Percentiles rank a stretch among this genome's conserved stretches.
phyloP scores from a whole-genome alignment of 441 rosid species.

The Theobroma grandiflorum region DNA sequence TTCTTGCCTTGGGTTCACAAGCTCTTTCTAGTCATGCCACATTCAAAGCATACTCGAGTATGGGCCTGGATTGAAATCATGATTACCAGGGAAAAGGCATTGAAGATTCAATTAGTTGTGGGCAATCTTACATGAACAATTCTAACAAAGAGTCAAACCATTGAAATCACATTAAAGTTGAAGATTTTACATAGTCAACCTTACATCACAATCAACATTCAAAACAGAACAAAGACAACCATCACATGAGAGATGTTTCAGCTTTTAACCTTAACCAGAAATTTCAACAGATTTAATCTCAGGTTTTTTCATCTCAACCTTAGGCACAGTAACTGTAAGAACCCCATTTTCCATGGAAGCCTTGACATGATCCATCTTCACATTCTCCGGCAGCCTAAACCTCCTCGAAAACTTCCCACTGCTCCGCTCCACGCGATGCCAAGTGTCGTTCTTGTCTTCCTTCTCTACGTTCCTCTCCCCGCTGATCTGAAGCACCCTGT shows the following conservation, averaged over 20 bases:
- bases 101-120: no score
- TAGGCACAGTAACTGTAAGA: slow-evolving; percentile 51
- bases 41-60: no score
- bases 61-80: no score
- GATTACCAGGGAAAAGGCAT: no score
- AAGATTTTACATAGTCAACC: neutral
- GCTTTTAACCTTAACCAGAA: slow-evolving; percentile 29
- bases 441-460: slow-evolving; percentile 53
- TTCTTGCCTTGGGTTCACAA: no score
- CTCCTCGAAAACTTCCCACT: slow-evolving; percentile 47
- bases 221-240: neutral
- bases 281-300: slow-evolving; percentile 40
- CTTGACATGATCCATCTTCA: slow-evolving; percentile 47
- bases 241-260: neutral
- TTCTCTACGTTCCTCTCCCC: slow-evolving; percentile 58
- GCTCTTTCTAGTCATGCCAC: no score
- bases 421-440: slow-evolving; percentile 57
- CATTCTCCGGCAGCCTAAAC: slow-evolving; percentile 55
- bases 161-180: neutral
- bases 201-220: neutral
- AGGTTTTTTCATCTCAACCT: slow-evolving; percentile 43
- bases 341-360: slow-evolving; percentile 57
- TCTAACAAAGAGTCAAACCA: no score
- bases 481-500: slow-evolving; percentile 50
- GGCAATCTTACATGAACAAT: no score